A percentile compares a stretch with the other conserved stretches of the same genome.
phyloP scores from a whole-genome alignment of 2,329 filamentous ascomycete species.

The Trichoderma sp. region DNA sequence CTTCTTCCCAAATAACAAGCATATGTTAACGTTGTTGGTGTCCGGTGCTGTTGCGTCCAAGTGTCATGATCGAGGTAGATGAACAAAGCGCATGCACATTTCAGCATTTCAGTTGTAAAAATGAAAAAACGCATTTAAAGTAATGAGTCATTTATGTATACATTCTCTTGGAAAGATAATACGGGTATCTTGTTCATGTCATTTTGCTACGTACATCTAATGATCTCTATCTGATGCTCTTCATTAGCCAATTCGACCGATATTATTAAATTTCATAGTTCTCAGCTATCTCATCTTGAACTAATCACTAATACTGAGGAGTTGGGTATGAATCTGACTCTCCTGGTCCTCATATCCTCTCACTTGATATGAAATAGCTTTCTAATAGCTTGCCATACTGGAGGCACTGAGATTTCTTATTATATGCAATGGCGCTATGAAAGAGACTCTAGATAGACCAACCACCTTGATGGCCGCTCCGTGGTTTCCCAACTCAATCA shows the following conservation, averaged over 20 bases:
- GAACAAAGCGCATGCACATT: background rate
- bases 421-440: background rate
- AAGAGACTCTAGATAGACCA: background rate
- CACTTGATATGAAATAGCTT: too few species aligned
- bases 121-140: rapidly evolving
- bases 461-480: too few species aligned
- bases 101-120: background rate
- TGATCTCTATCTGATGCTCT: background rate
- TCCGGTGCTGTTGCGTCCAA: background rate
- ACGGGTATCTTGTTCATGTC: background rate
- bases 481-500: background rate
- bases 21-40: background rate
- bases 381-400: too few species aligned
- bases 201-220: background rate
- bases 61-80: background rate
- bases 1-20: background rate
- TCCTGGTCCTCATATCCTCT: too few species aligned
- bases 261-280: too few species aligned
- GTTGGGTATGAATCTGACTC: too few species aligned
- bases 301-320: too few species aligned
- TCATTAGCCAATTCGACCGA: background rate
- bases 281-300: too few species aligned
- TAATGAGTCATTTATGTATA: rapidly evolving
- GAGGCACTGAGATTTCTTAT: background rate
- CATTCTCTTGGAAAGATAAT: rapidly evolving